phyloP scores from a whole-genome alignment of 2,329 filamentous ascomycete species.

The Arthrobotrys sinensis region DNA sequence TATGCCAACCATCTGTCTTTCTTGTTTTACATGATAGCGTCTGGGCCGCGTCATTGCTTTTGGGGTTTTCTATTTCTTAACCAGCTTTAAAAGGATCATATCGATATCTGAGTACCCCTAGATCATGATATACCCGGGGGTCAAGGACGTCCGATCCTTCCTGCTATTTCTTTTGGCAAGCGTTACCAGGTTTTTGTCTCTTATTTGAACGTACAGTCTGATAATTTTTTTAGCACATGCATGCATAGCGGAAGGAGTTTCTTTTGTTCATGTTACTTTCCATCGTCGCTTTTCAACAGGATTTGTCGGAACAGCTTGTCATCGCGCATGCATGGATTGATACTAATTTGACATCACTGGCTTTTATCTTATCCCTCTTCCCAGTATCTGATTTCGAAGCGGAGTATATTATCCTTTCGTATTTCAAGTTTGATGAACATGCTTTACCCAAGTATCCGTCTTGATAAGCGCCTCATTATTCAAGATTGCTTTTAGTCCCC shows the following conservation, averaged over 20 bases:
- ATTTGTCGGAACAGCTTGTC: neutral
- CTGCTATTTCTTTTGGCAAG: neutral
- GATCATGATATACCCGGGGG: neutral
- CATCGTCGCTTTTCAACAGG: neutral
- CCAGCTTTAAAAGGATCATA: neutral
- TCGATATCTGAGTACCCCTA: neutral
- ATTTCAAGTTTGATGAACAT: neutral
- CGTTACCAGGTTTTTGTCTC: neutral
- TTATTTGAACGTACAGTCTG: slow-evolving; percentile 5
- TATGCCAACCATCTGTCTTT: neutral
- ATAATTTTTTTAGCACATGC: slow-evolving; percentile 11
- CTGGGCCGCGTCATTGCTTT: slow-evolving; percentile 14
- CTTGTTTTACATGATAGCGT: slow-evolving; percentile 1
- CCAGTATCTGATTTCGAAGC: neutral
- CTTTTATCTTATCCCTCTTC: neutral
- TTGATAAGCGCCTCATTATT: slow-evolving; percentile 11
- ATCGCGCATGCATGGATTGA: neutral
- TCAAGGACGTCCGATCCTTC: neutral
- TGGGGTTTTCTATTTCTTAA: neutral
- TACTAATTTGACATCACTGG: neutral
- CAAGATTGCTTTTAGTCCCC: slow-evolving; percentile 7
- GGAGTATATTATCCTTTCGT: slow-evolving; percentile 9
- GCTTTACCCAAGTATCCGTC: neutral
- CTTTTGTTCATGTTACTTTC: slow-evolving; percentile 22
- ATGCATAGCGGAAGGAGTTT: slow-evolving; percentile 60